Conservation (phyloP, 2,329 filamentous ascomycete genomes). For the Trichoderma sp. region DNA sequence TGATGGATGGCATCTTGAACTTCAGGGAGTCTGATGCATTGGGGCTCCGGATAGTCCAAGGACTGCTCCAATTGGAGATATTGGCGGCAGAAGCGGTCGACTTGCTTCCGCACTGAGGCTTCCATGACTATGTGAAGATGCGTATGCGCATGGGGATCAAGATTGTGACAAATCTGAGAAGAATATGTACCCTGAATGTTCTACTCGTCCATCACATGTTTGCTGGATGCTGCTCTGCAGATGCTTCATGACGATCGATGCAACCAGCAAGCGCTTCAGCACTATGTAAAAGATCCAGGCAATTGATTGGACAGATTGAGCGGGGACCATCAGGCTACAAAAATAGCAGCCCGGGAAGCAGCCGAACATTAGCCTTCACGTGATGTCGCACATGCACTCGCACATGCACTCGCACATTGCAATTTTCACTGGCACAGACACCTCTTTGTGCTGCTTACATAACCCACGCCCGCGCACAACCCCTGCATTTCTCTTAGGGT, state of each 20-base stretch:
- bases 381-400: neutral
- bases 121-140: neutral
- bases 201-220: neutral
- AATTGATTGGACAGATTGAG: neutral
- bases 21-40: conserved; percentile 54
- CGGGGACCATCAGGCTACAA: neutral
- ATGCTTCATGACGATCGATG: neutral
- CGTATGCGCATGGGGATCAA: neutral
- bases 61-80: conserved; percentile 71
- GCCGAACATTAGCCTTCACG: conserved; percentile 6
- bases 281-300: neutral
- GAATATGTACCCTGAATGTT: neutral
- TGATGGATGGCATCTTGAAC: conserved; percentile 66
- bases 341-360: neutral
- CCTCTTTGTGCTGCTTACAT: neutral
- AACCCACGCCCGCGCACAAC: conserved; percentile 3
- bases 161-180: neutral
- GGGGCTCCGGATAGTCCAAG: conserved; percentile 60
- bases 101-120: conserved; percentile 23
- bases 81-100: conserved; percentile 63
- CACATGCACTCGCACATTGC: neutral
- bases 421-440: neutral
- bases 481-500: conserved; percentile 39
- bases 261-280: neutral
- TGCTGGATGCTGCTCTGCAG: neutral